Evolutionary conservation across 768 basidiomycete genomes (phyloP).

Genomic region (Kwoniella dejecticola): DNA sequence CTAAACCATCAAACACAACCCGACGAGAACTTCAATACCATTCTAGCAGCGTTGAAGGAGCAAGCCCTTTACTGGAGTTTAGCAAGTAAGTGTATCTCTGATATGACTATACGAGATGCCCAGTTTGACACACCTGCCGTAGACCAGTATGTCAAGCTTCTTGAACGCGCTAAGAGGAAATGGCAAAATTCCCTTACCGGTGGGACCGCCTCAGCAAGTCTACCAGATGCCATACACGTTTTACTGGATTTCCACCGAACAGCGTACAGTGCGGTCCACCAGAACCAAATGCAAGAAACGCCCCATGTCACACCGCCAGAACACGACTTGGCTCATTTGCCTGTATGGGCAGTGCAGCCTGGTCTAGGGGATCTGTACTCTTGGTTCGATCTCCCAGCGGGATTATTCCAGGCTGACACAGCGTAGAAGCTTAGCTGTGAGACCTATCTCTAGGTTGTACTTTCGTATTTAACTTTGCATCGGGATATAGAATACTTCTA

Average conservation of each 20-base stretch:
- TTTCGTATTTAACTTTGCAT: too few species aligned
- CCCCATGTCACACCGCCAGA: constrained; percentile 44
- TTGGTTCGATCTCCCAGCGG: constrained; percentile 52
- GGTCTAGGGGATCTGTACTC: constrained; percentile 46
- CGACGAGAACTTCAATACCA: constrained; percentile 46
- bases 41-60: constrained; percentile 38
- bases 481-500: too few species aligned
- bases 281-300: constrained; percentile 43
- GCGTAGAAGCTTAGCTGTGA: background rate
- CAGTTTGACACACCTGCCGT: too few species aligned
- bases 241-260: constrained; percentile 51
- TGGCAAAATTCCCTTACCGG: constrained; percentile 35
- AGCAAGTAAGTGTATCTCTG: constrained; percentile 39
- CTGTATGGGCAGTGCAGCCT: constrained; percentile 48
- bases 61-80: constrained; percentile 47
- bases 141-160: constrained; percentile 52
- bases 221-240: constrained; percentile 52
- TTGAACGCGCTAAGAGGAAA: constrained; percentile 51
- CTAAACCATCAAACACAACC: constrained; percentile 36
- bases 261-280: constrained; percentile 45
- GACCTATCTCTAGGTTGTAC: background rate
- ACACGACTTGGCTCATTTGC: constrained; percentile 37
- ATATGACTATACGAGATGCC: background rate
- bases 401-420: constrained; percentile 33
- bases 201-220: constrained; percentile 21